These are phyloP conservation scores for Polytrichum formosum DNA, from an alignment of 225 moss, liverwort and hornwort genomes.

Conservation along the genomic window DNA sequence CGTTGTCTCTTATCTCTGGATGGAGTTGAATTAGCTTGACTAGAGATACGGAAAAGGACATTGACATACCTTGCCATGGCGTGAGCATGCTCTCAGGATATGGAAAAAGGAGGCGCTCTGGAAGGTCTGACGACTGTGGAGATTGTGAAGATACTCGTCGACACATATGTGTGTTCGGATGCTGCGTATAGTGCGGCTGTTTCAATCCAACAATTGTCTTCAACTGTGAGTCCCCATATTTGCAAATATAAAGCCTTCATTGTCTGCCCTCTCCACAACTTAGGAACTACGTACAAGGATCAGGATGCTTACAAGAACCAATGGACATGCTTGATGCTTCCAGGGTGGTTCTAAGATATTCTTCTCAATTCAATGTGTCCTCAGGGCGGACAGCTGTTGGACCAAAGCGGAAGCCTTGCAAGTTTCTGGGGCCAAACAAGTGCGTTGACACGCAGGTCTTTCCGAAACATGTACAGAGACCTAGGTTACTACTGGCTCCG, in stretches of 20 bases:
- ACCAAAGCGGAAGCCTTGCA: slow-evolving; percentile 33
- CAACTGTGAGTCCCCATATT: slow-evolving; percentile 9
- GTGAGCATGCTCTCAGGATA: slow-evolving; percentile 18
- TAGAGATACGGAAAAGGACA: too few species aligned
- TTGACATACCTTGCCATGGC: too few species aligned
- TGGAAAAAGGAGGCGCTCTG: slow-evolving; percentile 31
- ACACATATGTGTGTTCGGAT: slow-evolving; percentile 26
- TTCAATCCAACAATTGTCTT: slow-evolving; percentile 28
- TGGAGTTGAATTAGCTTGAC: too few species aligned
- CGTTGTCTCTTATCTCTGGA: too few species aligned
- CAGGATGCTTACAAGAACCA: too few species aligned
- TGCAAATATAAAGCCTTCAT: background rate
- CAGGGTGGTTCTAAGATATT: too few species aligned
- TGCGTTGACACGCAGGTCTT: slow-evolving; percentile 32
- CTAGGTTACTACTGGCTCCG: slow-evolving; percentile 49
- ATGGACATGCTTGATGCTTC: too few species aligned
- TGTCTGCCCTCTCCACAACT: too few species aligned
- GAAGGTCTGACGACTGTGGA: slow-evolving; percentile 24
- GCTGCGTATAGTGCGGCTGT: slow-evolving; percentile 14
- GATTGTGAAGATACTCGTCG: slow-evolving; percentile 34
- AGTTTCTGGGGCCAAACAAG: slow-evolving; percentile 26
- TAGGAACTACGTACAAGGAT: too few species aligned
- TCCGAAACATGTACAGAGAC: slow-evolving; percentile 42
- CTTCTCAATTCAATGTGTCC: background rate
- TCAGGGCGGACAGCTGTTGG: slow-evolving; percentile 22